Base-by-base conservation (phyloP, 2,329 filamentous ascomycete species). In the Ceratocystis papillata region DNA sequence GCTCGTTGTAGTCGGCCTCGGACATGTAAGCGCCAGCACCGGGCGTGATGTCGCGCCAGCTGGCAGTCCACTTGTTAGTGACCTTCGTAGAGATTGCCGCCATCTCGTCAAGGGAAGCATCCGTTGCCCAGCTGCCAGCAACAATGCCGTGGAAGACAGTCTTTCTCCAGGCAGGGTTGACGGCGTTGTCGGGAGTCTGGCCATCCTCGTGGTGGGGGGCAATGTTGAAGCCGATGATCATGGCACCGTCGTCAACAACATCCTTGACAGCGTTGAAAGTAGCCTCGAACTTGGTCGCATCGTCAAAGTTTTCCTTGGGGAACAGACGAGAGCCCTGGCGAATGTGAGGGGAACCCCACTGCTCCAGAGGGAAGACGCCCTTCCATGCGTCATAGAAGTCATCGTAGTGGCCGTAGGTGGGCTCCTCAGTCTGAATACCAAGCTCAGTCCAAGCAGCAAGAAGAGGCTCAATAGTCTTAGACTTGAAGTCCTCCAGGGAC, bases 1-100 rank as follows among this genome's bases (percentile, higher is more conserved):
- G 76, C 71, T 82, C 75, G 67, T 76, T 74, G 53, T 79, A 77
- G 70, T 83, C 78, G 1, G 75, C 78, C 74, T 84, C 81, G 68
- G 81, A 82, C 70, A 80, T 71, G 68, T 82, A 82, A 3, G 77
- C 74, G 3, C 79, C 79, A 1, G 72, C 72, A 1, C 74, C 76
- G 2, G 77, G 78, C 0, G 77, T 75, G 5, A 74, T 72, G 5
- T 70, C 72, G 28, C 75, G 73, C 71, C 48, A 73, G 70, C 8
- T 44, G 69, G 46, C 64, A 22, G 71, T 72, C n/a, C 64, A 71
- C 20, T 68, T 68, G 2, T 70, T 66, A 5, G 69, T 69, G 48
- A 70, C 61, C 10, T 70, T 72, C 15, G 70, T 28, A 50, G 60
- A 48, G n/a, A 70, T 65, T 46, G 67, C 61, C 69, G 63, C 12